Evolutionary conservation across 208 protist species (phyloP).

Genomic region (Angomonas deanei): DNA sequence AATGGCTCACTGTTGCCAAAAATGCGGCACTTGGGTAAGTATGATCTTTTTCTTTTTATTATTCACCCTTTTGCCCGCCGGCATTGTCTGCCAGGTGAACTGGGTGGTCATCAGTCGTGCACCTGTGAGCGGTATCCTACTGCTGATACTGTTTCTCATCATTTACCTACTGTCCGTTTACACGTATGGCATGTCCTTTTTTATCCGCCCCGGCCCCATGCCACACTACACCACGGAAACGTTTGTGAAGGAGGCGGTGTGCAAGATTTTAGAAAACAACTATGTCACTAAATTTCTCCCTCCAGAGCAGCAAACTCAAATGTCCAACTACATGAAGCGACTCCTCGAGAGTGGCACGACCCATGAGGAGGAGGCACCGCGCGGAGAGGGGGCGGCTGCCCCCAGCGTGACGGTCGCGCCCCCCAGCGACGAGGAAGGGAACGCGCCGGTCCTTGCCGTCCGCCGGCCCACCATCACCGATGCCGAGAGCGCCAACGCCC

Average conservation of each 20-base stretch:
- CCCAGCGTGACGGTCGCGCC: neutral
- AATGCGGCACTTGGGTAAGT: no score
- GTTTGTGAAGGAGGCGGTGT: constrained; percentile 1
- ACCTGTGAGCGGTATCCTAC: no score
- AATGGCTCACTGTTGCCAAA: no score
- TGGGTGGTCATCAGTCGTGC: constrained; percentile 1
- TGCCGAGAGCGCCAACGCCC: no score
- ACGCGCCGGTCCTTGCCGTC: no score
- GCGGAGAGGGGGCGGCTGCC: neutral
- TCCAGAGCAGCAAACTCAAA: neutral
- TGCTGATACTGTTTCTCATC: neutral
- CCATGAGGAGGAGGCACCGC: neutral
- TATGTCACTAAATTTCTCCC: neutral
- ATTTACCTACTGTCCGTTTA: neutral
- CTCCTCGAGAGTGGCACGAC: neutral
- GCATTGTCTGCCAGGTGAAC: constrained; percentile 1
- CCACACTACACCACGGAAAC: neutral
- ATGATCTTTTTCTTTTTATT: no score
- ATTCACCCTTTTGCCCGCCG: no score
- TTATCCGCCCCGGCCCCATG: neutral
- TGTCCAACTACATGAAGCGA: neutral
- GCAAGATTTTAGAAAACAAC: neutral
- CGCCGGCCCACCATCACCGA: no score
- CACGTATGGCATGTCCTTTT: neutral
- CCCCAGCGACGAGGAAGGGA: neutral